A percentile compares a stretch with the other conserved stretches of the same genome.
Evolutionary conservation across 495 filamentous ascomycete species (phyloP).

Genomic region (Daldinia caldariorum): DNA sequence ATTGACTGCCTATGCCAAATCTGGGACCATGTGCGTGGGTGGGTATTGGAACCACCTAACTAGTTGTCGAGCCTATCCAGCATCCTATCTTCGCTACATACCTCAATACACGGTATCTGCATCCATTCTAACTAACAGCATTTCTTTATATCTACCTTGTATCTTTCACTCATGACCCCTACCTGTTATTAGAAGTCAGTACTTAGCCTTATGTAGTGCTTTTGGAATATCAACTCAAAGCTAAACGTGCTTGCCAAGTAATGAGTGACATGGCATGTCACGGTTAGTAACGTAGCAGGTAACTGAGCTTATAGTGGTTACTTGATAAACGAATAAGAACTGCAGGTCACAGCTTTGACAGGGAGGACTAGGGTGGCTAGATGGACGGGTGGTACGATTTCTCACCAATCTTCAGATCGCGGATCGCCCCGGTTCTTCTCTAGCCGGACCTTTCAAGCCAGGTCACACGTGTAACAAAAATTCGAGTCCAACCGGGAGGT

Average conservation of each 20-base stretch:
- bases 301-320: constrained; percentile 16
- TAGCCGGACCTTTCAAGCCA: constrained; percentile 16
- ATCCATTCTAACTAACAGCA: background rate
- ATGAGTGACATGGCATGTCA: constrained; percentile 21
- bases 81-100: background rate
- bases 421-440: background rate
- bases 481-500: background rate
- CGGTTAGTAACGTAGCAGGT: constrained; percentile 30
- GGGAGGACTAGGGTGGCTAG: constrained; percentile 23
- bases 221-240: background rate
- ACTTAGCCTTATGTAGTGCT: background rate
- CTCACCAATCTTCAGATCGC: constrained; percentile 30
- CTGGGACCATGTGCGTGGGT: background rate
- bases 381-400: constrained; percentile 31
- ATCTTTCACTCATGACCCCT: too few species aligned
- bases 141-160: background rate
- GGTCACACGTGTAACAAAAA: constrained; percentile 15
- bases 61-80: background rate
- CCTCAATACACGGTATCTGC: background rate
- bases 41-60: constrained; percentile 7
- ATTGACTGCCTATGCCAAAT: constrained; percentile 5
- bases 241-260: constrained; percentile 6
- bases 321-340: constrained; percentile 24
- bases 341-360: constrained; percentile 23
- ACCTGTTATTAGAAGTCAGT: too few species aligned